Evolutionary conservation across 345 rosid species (phyloP).

Genomic region (Linum tenue): DNA sequence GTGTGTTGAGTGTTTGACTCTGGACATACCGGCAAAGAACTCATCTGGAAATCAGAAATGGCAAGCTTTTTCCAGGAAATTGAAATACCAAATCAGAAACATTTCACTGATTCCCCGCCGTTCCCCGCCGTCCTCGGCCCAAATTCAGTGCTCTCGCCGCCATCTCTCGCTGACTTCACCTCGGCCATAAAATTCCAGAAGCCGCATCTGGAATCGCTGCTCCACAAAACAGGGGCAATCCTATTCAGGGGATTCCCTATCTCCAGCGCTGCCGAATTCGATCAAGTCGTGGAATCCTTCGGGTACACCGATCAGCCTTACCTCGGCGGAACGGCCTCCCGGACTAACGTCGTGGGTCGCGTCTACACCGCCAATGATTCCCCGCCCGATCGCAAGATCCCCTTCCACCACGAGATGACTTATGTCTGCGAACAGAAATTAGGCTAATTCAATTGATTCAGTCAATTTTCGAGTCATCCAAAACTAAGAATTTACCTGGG

Average conservation of each 20-base stretch:
- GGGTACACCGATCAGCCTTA: constrained; percentile 26
- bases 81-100: not conserved
- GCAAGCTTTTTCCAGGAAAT: not conserved
- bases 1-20: too few species aligned
- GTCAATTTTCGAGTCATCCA: too few species aligned
- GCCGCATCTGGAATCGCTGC: constrained; percentile 29
- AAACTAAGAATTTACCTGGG: too few species aligned
- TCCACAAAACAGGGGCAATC: too few species aligned
- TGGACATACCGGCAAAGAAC: too few species aligned
- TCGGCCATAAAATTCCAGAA: constrained; percentile 31
- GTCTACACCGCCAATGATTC: too few species aligned
- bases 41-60: not conserved
- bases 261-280: constrained; percentile 56
- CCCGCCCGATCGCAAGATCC: constrained; percentile 34
- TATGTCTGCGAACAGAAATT: constrained; percentile 39
- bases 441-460: too few species aligned
- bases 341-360: too few species aligned
- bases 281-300: constrained; percentile 72
- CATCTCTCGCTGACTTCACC: constrained; percentile 24
- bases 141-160: constrained; percentile 15
- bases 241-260: constrained; percentile 43
- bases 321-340: too few species aligned
- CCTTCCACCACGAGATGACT: constrained; percentile 21
- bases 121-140: constrained; percentile 56
- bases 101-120: constrained; percentile 20